phyloP scores from a whole-genome alignment of 2,329 filamentous ascomycete genomes.

The Pseudogymnoascus sp. region DNA sequence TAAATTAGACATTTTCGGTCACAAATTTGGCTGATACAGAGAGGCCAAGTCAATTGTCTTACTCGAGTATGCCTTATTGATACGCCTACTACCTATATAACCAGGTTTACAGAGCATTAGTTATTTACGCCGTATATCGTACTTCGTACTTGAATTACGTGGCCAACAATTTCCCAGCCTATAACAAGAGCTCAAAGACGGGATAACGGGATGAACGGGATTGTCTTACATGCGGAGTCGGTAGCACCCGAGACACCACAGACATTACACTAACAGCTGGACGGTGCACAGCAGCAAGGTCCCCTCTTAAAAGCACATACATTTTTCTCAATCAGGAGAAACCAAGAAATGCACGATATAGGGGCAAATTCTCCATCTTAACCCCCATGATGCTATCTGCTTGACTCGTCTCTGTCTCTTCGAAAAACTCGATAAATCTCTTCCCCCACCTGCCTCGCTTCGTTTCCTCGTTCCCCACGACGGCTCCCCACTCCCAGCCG shows the following conservation, averaged over 20 bases:
- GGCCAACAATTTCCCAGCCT: neutral
- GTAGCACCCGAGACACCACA: conserved; percentile 3
- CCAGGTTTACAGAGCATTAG: neutral
- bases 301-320: neutral
- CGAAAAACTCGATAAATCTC: neutral
- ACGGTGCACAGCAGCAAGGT: neutral
- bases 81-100: neutral
- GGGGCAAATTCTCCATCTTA: neutral
- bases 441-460: neutral
- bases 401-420: neutral
- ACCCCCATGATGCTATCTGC: neutral
- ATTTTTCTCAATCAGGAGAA: neutral
- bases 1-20: neutral
- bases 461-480: neutral
- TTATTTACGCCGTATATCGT: neutral
- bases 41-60: neutral
- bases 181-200: neutral
- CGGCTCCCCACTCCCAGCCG: neutral
- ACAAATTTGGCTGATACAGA: neutral
- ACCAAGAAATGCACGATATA: neutral
- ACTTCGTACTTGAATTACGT: neutral
- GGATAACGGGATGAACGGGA: neutral
- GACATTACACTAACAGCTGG: neutral
- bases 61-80: neutral
- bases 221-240: neutral